Evolutionary conservation across 495 filamentous ascomycete genomes (phyloP), one percentile per base, ranked within the genome.

Genomic region (Tetracladium marchalianum): DNA sequence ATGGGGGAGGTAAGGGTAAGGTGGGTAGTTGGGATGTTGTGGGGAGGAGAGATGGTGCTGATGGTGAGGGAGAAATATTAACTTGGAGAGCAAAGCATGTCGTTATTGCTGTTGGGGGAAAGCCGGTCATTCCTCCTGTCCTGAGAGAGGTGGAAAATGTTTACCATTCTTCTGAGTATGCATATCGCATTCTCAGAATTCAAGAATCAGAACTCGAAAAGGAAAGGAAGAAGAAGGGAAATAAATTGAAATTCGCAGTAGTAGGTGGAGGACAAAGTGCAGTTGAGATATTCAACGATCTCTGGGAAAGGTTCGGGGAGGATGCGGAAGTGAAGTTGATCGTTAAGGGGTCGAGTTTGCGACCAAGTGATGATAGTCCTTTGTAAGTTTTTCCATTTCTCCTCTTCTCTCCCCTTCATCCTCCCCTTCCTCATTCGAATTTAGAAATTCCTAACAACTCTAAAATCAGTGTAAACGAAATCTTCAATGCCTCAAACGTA

Each of bases 311-410:
- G 22, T 95, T 90, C 59, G 22, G 22, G 22, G 86, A 86, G 10
- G 87, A 87, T 57, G 78, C 83, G n/a, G 72, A 75, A 40, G 85
- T 87, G 1, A 74, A 66, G 5, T 55, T 98, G 39, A 73, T 94
- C 38, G 89, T 94, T 61, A 77, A 84, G 38, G 80, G 78, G 33
- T 72, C 84, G 31, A 87, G 88, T 35, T 66, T 98, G 46, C 81
- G 81, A 45, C 90, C 90, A 4, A 93, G 87, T 61, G 90, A 98
- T 53, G 90, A 98, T 57, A 92, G 86, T 40, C 90, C 90, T 15
- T 97, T 96, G 55, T 58, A 39, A 46, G 51, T 51, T 13, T n/a
- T 12, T 38, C 15, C 31, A 18, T 31, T 39, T 86, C 93, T 68
- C 65, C 82, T 74, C 3, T n/a, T 39, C n/a, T 46, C 10, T 31